These are phyloP conservation scores for Annulohypoxylon moriforme DNA, from an alignment of 495 filamentous ascomycete species.

Conservation along the genomic window DNA sequence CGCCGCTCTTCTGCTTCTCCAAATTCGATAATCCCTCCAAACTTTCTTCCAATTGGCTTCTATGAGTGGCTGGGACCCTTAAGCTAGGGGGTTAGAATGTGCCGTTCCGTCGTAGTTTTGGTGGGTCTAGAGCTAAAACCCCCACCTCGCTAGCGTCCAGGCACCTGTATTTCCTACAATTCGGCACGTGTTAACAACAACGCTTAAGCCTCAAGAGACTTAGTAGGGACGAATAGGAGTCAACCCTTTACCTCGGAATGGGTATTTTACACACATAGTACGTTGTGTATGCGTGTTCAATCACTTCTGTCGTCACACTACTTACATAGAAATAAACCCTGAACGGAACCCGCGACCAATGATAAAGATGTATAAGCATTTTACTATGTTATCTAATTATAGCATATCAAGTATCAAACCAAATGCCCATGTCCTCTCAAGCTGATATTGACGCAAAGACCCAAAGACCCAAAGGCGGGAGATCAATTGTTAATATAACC, in stretches of 20 bases:
- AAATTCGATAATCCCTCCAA: slow-evolving; percentile 28
- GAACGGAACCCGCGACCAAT: too few relatives aligned
- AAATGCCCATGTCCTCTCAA: not conserved
- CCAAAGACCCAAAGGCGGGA: not conserved
- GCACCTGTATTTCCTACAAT: not conserved
- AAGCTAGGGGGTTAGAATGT: slow-evolving; percentile 34
- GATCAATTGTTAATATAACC: slow-evolving; percentile 3
- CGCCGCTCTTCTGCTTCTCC: slow-evolving; percentile 32
- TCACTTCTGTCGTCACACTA: too few relatives aligned
- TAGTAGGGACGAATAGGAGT: slow-evolving; percentile 21
- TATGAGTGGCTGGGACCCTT: slow-evolving; percentile 35
- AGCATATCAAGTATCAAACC: not conserved
- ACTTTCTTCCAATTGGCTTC: slow-evolving; percentile 32
- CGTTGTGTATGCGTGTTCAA: too few relatives aligned
- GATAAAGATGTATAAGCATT: too few relatives aligned
- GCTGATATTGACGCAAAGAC: not conserved
- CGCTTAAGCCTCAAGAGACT: slow-evolving; percentile 15
- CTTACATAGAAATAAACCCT: too few relatives aligned
- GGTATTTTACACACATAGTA: not conserved
- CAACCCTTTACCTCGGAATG: not conserved
- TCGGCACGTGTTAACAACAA: slow-evolving; percentile 8
- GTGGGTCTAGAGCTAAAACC: slow-evolving; percentile 30
- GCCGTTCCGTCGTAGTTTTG: slow-evolving; percentile 39
- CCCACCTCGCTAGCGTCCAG: slow-evolving; percentile 11
- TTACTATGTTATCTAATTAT: not conserved